A percentile compares a stretch with the other conserved stretches of the same genome.
Conservation (phyloP, 495 filamentous ascomycete genomes). For the Bathelium albidoporum region DNA sequence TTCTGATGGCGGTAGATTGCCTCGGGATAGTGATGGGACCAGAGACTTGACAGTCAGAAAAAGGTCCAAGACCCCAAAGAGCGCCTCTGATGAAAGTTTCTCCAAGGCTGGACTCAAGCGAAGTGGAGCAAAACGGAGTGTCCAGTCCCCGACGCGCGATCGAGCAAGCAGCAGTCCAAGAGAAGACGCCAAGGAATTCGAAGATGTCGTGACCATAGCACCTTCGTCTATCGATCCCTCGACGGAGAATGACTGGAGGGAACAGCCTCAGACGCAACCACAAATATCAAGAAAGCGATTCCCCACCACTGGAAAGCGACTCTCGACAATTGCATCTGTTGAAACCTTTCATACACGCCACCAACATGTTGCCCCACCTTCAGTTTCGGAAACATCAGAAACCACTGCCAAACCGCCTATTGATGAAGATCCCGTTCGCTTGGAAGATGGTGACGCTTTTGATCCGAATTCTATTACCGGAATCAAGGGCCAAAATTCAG, state of each 20-base stretch:
- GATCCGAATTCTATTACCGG: constrained; percentile 13
- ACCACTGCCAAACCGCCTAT: constrained; percentile 6
- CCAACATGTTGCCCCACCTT: constrained; percentile 17
- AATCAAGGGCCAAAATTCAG: constrained; percentile 29
- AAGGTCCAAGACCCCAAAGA: not conserved
- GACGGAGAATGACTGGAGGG: constrained; percentile 13
- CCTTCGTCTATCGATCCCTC: constrained; percentile 25
- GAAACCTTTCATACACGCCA: constrained; percentile 25
- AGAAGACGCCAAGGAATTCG: not conserved
- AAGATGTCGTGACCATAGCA: constrained; percentile 13
- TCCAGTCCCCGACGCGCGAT: constrained; percentile 27
- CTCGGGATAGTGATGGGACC: constrained; percentile 6
- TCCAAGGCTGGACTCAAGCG: constrained; percentile 21
- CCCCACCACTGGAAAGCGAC: constrained; percentile 26
- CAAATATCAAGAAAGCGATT: constrained; percentile 20
- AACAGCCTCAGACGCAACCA: constrained; percentile 5
- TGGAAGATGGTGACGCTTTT: constrained; percentile 19
- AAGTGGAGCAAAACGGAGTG: constrained; percentile 21
- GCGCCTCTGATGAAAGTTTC: constrained; percentile 6
- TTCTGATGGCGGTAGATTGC: not conserved
- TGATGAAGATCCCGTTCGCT: constrained; percentile 8
- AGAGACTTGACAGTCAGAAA: not conserved
- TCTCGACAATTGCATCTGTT: constrained; percentile 32
- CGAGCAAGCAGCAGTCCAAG: not conserved
- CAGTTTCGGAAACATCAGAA: constrained; percentile 21